These are phyloP conservation scores for Amanita subjunquillea DNA, from an alignment of 768 basidiomycete genomes.

Conservation along the genomic window DNA sequence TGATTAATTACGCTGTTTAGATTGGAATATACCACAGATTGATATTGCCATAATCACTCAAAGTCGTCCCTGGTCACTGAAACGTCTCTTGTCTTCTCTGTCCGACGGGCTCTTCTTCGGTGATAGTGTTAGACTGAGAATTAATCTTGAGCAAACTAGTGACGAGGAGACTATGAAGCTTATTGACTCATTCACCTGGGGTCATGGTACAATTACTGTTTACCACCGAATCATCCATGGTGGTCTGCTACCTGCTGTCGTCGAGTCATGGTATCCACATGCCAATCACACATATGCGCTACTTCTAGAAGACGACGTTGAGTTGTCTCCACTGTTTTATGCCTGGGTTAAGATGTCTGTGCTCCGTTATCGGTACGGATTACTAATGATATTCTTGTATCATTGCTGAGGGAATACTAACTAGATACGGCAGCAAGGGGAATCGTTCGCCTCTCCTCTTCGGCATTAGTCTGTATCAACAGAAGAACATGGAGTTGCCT, in stretches of 20 bases:
- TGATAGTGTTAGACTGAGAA: slow-evolving; percentile 48
- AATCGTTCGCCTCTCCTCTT: slow-evolving; percentile 43
- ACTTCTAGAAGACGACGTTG: slow-evolving; percentile 79
- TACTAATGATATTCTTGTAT: neutral
- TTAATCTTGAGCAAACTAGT: slow-evolving; percentile 72
- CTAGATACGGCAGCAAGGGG: slow-evolving; percentile 42
- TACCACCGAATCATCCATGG: slow-evolving; percentile 73
- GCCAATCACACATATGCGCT: slow-evolving; percentile 68
- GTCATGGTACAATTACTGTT: slow-evolving; percentile 43
- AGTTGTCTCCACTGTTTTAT: slow-evolving; percentile 76
- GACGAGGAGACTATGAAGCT: slow-evolving; percentile 49
- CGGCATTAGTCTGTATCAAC: slow-evolving; percentile 82
- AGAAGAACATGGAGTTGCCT: slow-evolving; percentile 69
- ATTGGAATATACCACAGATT: slow-evolving; percentile 63
- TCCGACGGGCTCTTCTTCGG: slow-evolving; percentile 52
- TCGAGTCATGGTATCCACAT: slow-evolving; percentile 84
- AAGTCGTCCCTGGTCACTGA: slow-evolving; percentile 60
- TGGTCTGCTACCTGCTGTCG: slow-evolving; percentile 72
- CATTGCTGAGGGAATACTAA: neutral
- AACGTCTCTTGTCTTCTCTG: slow-evolving; percentile 57
- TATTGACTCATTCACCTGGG: slow-evolving; percentile 45
- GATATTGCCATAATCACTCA: slow-evolving; percentile 73
- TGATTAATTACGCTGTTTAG: slow-evolving; percentile 27
- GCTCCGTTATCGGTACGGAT: slow-evolving; percentile 58
- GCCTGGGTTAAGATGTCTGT: slow-evolving; percentile 80